Evolutionary conservation across 768 basidiomycete species (phyloP), one percentile per base, ranked within the genome.

Genomic region (Pleurotus citrinopileatus): DNA sequence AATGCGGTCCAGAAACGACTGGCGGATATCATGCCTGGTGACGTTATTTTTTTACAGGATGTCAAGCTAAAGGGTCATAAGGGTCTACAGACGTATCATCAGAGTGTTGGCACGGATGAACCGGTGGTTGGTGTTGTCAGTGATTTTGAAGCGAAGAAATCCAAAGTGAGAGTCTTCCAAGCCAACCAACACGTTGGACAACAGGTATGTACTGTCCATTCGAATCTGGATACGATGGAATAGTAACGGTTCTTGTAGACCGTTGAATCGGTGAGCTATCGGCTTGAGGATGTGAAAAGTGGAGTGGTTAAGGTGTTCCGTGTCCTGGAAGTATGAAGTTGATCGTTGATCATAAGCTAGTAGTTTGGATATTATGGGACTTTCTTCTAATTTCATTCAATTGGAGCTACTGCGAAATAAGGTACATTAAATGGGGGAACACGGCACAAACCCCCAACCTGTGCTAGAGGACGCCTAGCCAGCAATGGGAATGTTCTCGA

Each of bases 101-200:
- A 85, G 68, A 76, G 67, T 34, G 76, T 77, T 3, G 80, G 78
- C 37, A 64, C 66, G 9, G 73, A 74, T 3, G 82, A 84, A 58
- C 79, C 83, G 20, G 59, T 92, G 4, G 73, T 91, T 29, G 94
- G 87, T 7, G 72, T 97, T 42, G 81, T 95, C 51, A 78, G 76
- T 44, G 94, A 95, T 64, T 89, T 86, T 65, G 94, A 97, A 61
- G 68, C 71, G 34, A 94, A 91, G 81, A 95, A 94, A 75, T 81
- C 79, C 56, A 97, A 97, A 74, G 74, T 94, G 51, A 80, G 79
- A 65, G 83, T 91, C 40, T 87, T 87, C 67, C 91, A 95, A 67
- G 93, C 93, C 51, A 94, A 91, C 67, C 84, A 89, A 65, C 89
- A 87, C 61, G 87, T 89, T 62, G 85, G 89, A 44, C 89, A 86